Conservation (phyloP, 1,139 yeast genomes). For the Hansenula lynferdii region DNA sequence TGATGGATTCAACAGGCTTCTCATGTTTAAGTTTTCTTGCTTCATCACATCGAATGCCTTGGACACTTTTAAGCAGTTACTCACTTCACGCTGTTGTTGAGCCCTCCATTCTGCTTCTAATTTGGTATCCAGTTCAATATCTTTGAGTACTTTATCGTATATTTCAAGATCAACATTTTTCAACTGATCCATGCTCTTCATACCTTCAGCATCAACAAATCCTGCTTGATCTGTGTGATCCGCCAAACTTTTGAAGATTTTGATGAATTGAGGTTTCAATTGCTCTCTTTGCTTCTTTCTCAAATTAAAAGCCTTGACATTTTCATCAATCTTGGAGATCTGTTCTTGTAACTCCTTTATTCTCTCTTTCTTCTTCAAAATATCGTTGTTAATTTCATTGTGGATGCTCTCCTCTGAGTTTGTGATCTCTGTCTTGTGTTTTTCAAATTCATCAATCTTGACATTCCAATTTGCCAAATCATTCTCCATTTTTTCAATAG, state of each 20-base stretch:
- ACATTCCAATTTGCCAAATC: constrained; percentile 28
- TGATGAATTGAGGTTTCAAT: constrained; percentile 20
- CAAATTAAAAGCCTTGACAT: constrained; percentile 27
- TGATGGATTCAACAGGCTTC: constrained; percentile 4
- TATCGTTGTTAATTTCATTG: constrained; percentile 19
- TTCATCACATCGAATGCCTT: constrained; percentile 8
- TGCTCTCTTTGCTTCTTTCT: constrained; percentile 27
- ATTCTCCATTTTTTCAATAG: constrained; percentile 26
- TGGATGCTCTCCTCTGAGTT: constrained; percentile 23
- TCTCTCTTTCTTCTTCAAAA: constrained; percentile 16
- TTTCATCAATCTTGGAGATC: constrained; percentile 33
- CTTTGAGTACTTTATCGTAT: constrained; percentile 24
- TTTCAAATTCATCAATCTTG: constrained; percentile 22
- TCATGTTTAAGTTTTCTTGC: constrained; percentile 11
- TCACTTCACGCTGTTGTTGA: constrained; percentile 22
- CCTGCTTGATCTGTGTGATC: constrained; percentile 30
- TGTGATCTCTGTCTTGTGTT: constrained; percentile 15
- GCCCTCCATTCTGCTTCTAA: constrained; percentile 33
- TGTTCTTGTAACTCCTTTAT: constrained; percentile 26
- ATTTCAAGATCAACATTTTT: constrained; percentile 25
- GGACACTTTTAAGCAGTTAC: constrained; percentile 16
- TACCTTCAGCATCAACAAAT: constrained; percentile 26
- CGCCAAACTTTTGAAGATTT: constrained; percentile 24
- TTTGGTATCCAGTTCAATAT: constrained; percentile 26
- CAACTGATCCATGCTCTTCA: constrained; percentile 21